phyloP scores from a whole-genome alignment of 768 basidiomycete species.

The Astraeus odoratus region DNA sequence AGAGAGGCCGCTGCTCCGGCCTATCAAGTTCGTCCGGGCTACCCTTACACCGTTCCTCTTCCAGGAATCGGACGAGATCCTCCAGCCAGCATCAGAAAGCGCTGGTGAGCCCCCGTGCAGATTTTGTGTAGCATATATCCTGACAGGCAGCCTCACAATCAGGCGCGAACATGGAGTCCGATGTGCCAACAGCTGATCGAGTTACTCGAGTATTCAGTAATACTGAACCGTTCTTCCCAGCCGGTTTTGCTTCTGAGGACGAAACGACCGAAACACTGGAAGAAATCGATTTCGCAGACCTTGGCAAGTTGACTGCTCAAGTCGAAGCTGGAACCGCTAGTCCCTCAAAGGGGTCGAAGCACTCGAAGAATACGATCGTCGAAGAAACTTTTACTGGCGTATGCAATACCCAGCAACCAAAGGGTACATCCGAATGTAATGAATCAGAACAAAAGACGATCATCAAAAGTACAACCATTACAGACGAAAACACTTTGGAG shows the following conservation, averaged over 20 bases:
- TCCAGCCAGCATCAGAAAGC: conserved; percentile 47
- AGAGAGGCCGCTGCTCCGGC: conserved; percentile 57
- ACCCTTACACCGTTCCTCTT: conserved; percentile 44
- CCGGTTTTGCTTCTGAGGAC: conserved; percentile 25
- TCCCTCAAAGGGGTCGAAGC: not conserved
- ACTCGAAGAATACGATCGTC: conserved; percentile 13
- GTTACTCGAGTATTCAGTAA: conserved; percentile 59
- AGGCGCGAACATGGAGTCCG: conserved; percentile 40
- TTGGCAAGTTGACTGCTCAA: conserved; percentile 39
- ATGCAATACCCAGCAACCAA: conserved; percentile 16
- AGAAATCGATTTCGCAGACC: conserved; percentile 63
- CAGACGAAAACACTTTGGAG: conserved; percentile 1
- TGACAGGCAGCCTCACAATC: conserved; percentile 1
- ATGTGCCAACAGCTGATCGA: conserved; percentile 65
- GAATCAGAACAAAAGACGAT: not conserved
- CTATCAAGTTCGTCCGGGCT: conserved; percentile 63
- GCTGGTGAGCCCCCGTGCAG: conserved; percentile 34
- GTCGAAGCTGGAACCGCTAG: conserved; percentile 26
- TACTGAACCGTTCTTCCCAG: conserved; percentile 11
- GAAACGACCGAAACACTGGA: conserved; percentile 33
- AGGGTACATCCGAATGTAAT: not conserved
- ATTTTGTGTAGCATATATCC: not conserved
- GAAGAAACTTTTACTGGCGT: conserved; percentile 35
- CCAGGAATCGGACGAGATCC: conserved; percentile 52
- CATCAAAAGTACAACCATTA: not conserved